Evolutionary conservation across 805 yeast genomes (phyloP).

Genomic region (Suhomyces canberraensis): DNA sequence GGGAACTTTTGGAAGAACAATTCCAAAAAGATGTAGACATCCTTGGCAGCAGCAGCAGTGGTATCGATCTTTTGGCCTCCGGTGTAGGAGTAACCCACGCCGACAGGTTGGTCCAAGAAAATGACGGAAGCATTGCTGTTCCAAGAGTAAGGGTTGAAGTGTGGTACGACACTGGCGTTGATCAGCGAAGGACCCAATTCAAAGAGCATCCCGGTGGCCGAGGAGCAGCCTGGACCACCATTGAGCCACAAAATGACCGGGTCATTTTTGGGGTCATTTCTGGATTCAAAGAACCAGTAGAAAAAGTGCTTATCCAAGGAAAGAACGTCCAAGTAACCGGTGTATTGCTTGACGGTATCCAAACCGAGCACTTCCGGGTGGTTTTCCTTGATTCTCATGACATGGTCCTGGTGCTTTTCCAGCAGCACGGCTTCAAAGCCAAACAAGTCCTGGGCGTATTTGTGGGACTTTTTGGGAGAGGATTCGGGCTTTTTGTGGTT

Average conservation of each 20-base stretch:
- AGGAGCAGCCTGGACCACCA: conserved; percentile 34
- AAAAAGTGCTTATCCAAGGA: conserved; percentile 29
- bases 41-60: conserved; percentile 19
- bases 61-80: conserved; percentile 14
- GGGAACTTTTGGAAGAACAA: conserved; percentile 25
- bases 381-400: conserved; percentile 29
- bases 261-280: conserved; percentile 31
- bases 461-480: conserved; percentile 9
- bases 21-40: conserved; percentile 21
- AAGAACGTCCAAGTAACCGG: conserved; percentile 39
- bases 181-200: conserved; percentile 30
- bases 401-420: conserved; percentile 21
- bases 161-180: conserved; percentile 20
- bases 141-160: conserved; percentile 28
- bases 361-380: conserved; percentile 35
- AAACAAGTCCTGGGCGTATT: too few species aligned
- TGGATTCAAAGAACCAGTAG: conserved; percentile 32
- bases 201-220: conserved; percentile 27
- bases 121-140: conserved; percentile 27
- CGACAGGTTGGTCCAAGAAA: conserved; percentile 27
- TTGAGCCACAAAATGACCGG: conserved; percentile 33
- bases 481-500: conserved; percentile 6
- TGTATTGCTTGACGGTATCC: conserved; percentile 35
- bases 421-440: conserved; percentile 10
- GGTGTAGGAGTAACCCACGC: conserved; percentile 23